These are phyloP conservation scores for Cryptosporidium viatorum DNA, from an alignment of 169 alveolate genomes.

Conservation along the genomic window DNA sequence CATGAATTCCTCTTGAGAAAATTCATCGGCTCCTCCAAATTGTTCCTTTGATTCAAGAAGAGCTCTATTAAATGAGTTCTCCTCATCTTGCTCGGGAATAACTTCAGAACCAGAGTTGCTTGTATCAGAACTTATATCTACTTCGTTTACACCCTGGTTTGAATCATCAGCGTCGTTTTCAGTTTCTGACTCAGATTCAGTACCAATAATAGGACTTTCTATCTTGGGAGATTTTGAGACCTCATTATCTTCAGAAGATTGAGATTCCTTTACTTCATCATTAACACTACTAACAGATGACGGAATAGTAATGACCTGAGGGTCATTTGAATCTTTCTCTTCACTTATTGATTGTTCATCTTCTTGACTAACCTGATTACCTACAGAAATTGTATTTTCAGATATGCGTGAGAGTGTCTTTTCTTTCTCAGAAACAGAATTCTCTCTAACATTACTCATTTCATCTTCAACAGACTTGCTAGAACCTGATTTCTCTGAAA, in stretches of 20 bases:
- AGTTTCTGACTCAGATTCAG: slow-evolving; percentile 2
- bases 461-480: background rate
- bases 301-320: background rate
- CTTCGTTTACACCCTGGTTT: background rate
- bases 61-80: background rate
- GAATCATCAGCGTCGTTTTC: background rate
- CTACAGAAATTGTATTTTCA: background rate
- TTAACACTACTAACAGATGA: background rate
- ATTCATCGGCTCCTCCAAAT: background rate
- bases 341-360: background rate
- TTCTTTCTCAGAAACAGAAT: background rate
- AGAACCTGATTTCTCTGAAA: background rate
- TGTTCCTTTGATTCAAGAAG: background rate
- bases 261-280: background rate
- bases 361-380: background rate
- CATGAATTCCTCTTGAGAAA: background rate
- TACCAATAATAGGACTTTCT: slow-evolving; percentile 1
- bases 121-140: background rate
- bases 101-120: background rate
- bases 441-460: background rate
- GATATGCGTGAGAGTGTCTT: background rate
- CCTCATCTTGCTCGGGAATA: background rate
- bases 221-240: background rate
- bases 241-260: background rate
- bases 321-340: background rate